phyloP scores from a whole-genome alignment of 331 rosid species.

The Stylosanthes scabra region DNA sequence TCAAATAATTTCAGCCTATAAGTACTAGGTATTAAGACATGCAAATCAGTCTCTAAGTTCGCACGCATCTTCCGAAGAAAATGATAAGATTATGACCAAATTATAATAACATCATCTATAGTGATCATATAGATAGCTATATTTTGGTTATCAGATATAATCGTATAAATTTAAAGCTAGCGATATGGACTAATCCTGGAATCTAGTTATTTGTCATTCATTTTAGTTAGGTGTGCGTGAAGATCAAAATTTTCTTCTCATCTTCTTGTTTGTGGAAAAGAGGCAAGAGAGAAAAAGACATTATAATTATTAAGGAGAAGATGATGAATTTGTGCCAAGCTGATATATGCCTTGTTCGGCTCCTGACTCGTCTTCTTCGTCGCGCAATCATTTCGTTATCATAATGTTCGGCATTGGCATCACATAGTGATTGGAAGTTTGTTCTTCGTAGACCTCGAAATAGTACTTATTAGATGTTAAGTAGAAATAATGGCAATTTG shows the following conservation, averaged over 20 bases:
- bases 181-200: background rate
- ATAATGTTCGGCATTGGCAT: constrained; percentile 7
- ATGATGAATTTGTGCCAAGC: background rate
- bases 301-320: too few relatives aligned
- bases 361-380: constrained; percentile 16
- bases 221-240: background rate
- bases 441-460: background rate
- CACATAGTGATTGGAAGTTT: background rate
- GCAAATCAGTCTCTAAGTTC: background rate
- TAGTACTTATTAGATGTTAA: background rate
- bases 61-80: background rate
- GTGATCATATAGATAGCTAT: background rate
- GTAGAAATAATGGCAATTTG: constrained; percentile 6
- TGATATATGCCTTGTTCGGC: constrained; percentile 7
- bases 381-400: constrained; percentile 26
- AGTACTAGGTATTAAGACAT: background rate
- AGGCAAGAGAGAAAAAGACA: constrained; percentile 28
- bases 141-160: background rate
- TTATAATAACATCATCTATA: background rate
- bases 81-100: background rate
- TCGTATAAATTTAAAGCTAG: background rate
- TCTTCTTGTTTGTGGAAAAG: background rate
- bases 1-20: background rate
- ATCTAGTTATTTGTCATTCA: background rate
- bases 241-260: background rate